These are phyloP conservation scores for Magnolia kwangsiensis DNA, from an alignment of 164 flowering plant genomes.

Conservation along the genomic window DNA sequence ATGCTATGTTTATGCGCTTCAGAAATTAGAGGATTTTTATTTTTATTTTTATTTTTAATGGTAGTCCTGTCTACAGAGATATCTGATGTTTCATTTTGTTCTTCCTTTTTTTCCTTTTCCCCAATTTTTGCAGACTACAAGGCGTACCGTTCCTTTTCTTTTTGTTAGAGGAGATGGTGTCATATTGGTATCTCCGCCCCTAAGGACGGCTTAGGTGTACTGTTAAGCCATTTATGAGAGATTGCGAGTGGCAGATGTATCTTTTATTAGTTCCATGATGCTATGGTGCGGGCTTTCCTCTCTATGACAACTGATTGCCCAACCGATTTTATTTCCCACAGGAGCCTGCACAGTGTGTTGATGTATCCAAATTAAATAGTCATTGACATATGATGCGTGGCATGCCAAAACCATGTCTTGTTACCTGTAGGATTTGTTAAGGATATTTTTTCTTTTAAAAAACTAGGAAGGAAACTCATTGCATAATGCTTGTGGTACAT, in stretches of 20 bases:
- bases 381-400: no score
- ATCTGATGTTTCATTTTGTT: no score
- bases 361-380: no score
- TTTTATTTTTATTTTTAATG: no score
- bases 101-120: background rate
- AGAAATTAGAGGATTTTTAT: no score
- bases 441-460: no score
- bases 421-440: no score
- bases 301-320: background rate
- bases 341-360: background rate
- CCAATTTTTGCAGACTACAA: slow-evolving; percentile 59
- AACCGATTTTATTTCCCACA: background rate
- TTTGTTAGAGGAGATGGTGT: slow-evolving; percentile 98
- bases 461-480: no score
- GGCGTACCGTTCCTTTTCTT: slow-evolving; percentile 77
- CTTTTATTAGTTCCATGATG: background rate
- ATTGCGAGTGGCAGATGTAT: background rate
- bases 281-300: background rate
- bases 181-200: slow-evolving; percentile 88
- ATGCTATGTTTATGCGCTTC: no score
- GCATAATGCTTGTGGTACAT: no score
- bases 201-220: slow-evolving; percentile 64
- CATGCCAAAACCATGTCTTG: no score
- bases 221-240: background rate
- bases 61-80: no score